Percentiles rank a stretch among this genome's conserved stretches.
Conservation (phyloP, 345 rosid species). For the Fremontodendron californicum region DNA sequence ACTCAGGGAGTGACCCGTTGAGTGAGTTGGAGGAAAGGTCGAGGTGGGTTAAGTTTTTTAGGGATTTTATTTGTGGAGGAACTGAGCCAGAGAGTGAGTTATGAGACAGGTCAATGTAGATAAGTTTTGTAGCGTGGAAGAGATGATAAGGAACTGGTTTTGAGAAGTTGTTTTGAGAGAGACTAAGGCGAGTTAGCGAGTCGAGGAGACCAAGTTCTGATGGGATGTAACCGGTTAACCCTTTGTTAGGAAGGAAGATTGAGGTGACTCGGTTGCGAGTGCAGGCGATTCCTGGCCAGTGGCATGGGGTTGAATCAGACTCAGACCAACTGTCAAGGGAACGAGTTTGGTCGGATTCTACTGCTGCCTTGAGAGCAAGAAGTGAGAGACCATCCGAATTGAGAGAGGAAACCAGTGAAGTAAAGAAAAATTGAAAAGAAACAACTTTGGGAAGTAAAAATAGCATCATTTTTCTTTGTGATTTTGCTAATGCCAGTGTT, state of each 20-base stretch:
- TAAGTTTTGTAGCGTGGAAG: constrained; percentile 49
- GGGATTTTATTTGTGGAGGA: constrained; percentile 44
- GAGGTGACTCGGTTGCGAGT: constrained; percentile 56
- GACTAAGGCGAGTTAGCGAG: constrained; percentile 56
- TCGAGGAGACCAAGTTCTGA: constrained; percentile 77
- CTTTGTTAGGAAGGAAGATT: constrained; percentile 47
- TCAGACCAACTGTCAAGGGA: constrained; percentile 63
- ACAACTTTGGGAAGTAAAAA: constrained; percentile 1
- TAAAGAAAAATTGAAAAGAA: constrained; percentile 19
- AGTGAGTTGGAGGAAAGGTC: constrained; percentile 70
- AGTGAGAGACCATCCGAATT: constrained; percentile 82
- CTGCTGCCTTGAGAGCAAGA: constrained; percentile 80
- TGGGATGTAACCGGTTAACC: constrained; percentile 73
- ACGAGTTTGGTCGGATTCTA: constrained; percentile 57
- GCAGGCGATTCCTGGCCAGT: constrained; percentile 74
- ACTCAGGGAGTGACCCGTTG: constrained; percentile 68
- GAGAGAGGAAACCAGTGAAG: constrained; percentile 35
- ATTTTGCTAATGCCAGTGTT: not conserved
- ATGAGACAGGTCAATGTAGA: constrained; percentile 62
- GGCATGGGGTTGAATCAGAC: constrained; percentile 72
- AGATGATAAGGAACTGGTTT: constrained; percentile 54
- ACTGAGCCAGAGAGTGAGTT: constrained; percentile 68
- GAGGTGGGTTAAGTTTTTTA: constrained; percentile 51
- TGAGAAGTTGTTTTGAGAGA: constrained; percentile 64
- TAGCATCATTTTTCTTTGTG: not conserved